phyloP scores from a whole-genome alignment of 2,329 filamentous ascomycete species.

The Didymella glomerata region DNA sequence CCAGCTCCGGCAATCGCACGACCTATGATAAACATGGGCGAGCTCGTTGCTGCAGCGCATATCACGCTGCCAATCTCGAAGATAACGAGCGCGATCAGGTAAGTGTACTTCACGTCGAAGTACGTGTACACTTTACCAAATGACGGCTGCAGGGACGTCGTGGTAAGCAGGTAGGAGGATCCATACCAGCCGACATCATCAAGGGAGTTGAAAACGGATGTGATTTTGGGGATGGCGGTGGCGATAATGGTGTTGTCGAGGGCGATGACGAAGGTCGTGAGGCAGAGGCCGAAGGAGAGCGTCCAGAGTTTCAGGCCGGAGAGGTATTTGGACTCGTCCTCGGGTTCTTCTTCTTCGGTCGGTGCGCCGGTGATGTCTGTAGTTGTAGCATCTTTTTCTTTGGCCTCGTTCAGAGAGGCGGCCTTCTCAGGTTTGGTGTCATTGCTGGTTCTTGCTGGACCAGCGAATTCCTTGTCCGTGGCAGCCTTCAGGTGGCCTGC shows the following conservation, averaged over 20 bases:
- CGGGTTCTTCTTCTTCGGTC: conserved; percentile 31
- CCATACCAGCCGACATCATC: conserved; percentile 56
- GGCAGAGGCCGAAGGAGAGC: conserved; percentile 46
- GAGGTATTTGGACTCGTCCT: conserved; percentile 51
- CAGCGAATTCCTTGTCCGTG: neutral
- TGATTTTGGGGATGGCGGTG: conserved; percentile 54
- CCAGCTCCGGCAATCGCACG: conserved; percentile 64
- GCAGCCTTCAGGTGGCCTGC: neutral
- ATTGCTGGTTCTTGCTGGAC: neutral
- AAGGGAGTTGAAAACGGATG: conserved; percentile 52
- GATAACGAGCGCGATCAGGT: conserved; percentile 58
- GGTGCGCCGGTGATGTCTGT: conserved; percentile 7
- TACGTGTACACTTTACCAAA: conserved; percentile 68
- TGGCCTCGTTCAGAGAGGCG: neutral
- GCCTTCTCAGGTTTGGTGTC: neutral
- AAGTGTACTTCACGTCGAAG: conserved; percentile 63
- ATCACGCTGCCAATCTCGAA: conserved; percentile 63
- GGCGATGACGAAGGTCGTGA: conserved; percentile 49
- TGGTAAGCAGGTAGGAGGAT: conserved; percentile 57
- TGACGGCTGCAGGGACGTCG: conserved; percentile 54
- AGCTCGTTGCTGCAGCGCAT: conserved; percentile 60
- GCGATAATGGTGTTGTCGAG: conserved; percentile 54
- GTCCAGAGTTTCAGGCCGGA: conserved; percentile 46
- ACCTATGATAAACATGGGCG: conserved; percentile 63
- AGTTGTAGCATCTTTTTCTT: conserved; percentile 3